A percentile compares a stretch with the other conserved stretches of the same genome.
Conservation (phyloP, 345 rosid species). For the Ailanthus altissimus region DNA sequence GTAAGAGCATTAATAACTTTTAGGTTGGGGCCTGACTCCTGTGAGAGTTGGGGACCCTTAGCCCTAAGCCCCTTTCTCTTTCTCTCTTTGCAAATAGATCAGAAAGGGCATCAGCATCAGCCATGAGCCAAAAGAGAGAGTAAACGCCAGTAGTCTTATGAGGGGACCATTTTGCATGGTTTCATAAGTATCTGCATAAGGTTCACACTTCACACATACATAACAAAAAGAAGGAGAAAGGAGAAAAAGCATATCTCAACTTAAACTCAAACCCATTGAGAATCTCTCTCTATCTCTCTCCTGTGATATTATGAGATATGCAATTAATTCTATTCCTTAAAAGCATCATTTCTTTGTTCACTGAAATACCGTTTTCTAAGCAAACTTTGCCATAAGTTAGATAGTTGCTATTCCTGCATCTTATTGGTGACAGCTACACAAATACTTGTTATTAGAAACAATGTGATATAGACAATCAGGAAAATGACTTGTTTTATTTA, state of each 20-base stretch:
- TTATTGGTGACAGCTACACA: conserved; percentile 45
- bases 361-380: conserved; percentile 25
- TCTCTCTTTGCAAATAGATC: conserved; percentile 19
- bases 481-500: conserved; percentile 28
- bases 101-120: conserved; percentile 25
- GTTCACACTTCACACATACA: conserved; percentile 14
- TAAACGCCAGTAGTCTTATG: conserved; percentile 14
- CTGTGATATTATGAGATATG: conserved; percentile 20
- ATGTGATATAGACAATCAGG: conserved; percentile 28
- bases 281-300: conserved; percentile 8
- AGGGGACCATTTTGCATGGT: conserved; percentile 47
- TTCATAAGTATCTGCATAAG: conserved; percentile 19
- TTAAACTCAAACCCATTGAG: too few species aligned
- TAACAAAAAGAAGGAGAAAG: not conserved
- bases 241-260: not conserved
- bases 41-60: conserved; percentile 41
- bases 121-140: conserved; percentile 27
- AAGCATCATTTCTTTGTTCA: conserved; percentile 33
- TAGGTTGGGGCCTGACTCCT: conserved; percentile 40
- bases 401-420: conserved; percentile 30
- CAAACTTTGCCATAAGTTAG: conserved; percentile 37
- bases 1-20: conserved; percentile 46
- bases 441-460: conserved; percentile 14
- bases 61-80: not conserved
- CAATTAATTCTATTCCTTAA: conserved; percentile 28